Conservation (phyloP, 2,329 filamentous ascomycete genomes). For the Diaporthe ampelina region DNA sequence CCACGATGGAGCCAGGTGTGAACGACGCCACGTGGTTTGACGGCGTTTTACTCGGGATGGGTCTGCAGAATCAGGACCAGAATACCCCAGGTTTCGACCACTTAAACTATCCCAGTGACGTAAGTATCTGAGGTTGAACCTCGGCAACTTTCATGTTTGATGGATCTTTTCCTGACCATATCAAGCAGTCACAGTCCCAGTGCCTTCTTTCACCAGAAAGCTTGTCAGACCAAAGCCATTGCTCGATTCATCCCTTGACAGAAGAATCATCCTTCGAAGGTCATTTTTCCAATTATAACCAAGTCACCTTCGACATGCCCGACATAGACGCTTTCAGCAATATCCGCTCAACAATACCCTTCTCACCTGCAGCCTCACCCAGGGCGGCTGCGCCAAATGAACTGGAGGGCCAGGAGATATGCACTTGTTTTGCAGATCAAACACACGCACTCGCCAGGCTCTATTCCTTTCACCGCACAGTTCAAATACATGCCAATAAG, state of each 20-base stretch:
- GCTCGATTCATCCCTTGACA: not conserved
- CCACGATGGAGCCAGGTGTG: not conserved
- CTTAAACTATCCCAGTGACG: constrained; percentile 15
- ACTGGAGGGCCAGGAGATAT: not conserved
- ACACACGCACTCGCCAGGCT: not conserved
- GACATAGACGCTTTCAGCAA: not conserved
- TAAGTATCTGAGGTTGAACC: not conserved
- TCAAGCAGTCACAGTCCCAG: not conserved
- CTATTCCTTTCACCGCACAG: not conserved
- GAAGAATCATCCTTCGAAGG: not conserved
- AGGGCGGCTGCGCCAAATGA: not conserved
- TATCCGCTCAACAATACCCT: not conserved
- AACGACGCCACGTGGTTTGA: constrained; percentile 13
- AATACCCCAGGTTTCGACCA: constrained; percentile 19
- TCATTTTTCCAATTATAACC: not conserved
- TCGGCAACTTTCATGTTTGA: constrained; percentile 12
- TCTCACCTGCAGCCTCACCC: not conserved
- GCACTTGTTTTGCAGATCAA: not conserved
- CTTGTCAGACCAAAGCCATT: not conserved
- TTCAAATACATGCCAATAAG: not conserved
- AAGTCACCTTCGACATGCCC: not conserved
- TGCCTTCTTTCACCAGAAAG: not conserved
- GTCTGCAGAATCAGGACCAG: constrained; percentile 16
- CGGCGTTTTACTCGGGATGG: constrained; percentile 17
- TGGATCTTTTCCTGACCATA: not conserved